Evolutionary conservation across 2,329 filamentous ascomycete species (phyloP).

Genomic region (Elsinoe ampelina): DNA sequence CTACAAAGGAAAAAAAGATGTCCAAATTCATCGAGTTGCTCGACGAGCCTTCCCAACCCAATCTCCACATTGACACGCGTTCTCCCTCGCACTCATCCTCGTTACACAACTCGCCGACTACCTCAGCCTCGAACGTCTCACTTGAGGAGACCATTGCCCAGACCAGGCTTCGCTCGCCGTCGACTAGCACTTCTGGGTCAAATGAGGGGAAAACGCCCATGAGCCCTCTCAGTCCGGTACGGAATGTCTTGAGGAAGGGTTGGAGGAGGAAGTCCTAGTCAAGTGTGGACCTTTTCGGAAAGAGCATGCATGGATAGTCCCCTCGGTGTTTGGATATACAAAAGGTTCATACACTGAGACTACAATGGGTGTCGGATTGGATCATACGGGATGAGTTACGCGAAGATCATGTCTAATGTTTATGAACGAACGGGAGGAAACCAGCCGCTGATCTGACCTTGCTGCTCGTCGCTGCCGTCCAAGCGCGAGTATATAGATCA

Average conservation of each 20-base stretch:
- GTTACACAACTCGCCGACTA: not conserved
- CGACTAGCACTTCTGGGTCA: not conserved
- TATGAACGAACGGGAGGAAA: not conserved
- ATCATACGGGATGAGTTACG: not conserved
- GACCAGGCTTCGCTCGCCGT: conserved; percentile 14
- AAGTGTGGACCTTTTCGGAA: not conserved
- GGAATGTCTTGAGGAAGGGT: not conserved
- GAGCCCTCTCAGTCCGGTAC: not conserved
- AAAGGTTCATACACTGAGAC: not conserved
- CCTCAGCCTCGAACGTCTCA: conserved; percentile 13
- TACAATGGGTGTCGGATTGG: not conserved
- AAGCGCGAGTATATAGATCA: not conserved
- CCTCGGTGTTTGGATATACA: not conserved
- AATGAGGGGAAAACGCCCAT: not conserved
- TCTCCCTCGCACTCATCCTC: not conserved
- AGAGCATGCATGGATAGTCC: not conserved
- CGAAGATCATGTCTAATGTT: conserved; percentile 8
- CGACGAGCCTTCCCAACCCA: conserved; percentile 3
- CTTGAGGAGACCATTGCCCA: conserved; percentile 16
- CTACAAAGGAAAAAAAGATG: not conserved
- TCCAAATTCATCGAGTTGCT: conserved; percentile 17
- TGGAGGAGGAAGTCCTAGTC: not conserved
- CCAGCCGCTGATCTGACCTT: not conserved
- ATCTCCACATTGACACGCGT: not conserved
- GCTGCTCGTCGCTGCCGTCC: not conserved